Evolutionary conservation across 2,329 filamentous ascomycete genomes (phyloP).

Genomic region (Botrytis fabae): DNA sequence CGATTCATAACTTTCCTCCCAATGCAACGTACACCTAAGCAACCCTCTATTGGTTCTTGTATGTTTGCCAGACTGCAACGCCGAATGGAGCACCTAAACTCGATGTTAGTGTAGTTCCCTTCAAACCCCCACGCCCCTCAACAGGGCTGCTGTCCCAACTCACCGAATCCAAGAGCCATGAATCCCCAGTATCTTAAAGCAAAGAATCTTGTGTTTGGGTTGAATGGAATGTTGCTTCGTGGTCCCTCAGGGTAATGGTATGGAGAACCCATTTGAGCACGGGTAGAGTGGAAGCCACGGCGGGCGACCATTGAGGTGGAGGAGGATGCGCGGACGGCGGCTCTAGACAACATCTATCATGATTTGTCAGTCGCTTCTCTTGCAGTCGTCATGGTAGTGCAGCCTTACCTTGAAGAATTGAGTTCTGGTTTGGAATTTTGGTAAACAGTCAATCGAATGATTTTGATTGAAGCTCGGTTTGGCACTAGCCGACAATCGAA

Average conservation of each 20-base stretch:
- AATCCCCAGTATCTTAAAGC: constrained; percentile 79
- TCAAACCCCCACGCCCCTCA: not conserved
- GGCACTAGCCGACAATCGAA: constrained; percentile 16
- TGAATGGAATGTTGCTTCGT: constrained; percentile 94
- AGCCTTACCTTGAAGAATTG: constrained; percentile 24
- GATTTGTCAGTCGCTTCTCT: constrained; percentile 26
- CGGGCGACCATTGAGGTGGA: constrained; percentile 72
- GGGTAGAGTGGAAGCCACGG: constrained; percentile 92
- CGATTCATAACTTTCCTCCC: constrained; percentile 14
- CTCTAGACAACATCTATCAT: constrained; percentile 78
- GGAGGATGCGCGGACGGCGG: constrained; percentile 59
- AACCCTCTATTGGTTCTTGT: constrained; percentile 42
- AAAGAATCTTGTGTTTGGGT: constrained; percentile 88
- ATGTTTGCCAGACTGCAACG: constrained; percentile 51
- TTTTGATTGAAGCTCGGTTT: constrained; percentile 28
- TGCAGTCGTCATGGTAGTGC: not conserved
- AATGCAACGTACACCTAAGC: constrained; percentile 2
- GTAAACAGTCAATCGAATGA: constrained; percentile 28
- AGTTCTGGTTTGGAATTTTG: constrained; percentile 25
- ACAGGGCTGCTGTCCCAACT: constrained; percentile 35
- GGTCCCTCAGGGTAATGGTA: constrained; percentile 99
- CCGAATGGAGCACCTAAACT: constrained; percentile 56
- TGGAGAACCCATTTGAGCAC: constrained; percentile 79
- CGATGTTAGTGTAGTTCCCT: constrained; percentile 31
- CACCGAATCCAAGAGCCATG: constrained; percentile 56